phyloP scores from a whole-genome alignment of 1,284 basidiomycete genomes.

The Schizophyllum commune region DNA sequence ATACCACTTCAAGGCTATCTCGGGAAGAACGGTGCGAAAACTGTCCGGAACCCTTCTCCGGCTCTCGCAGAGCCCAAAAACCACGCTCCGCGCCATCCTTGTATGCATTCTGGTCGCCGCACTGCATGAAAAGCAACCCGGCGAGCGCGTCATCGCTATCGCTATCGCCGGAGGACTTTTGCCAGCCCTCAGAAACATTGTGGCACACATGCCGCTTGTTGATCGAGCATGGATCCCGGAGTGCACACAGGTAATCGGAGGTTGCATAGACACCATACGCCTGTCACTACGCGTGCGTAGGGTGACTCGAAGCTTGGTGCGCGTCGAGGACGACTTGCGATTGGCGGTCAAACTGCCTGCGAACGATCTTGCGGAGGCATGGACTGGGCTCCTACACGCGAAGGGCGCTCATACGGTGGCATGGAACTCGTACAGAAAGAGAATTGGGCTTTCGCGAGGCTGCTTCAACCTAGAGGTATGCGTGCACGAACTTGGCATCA shows the following conservation, averaged over 20 bases:
- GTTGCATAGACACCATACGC: background rate
- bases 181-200: background rate
- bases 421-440: background rate
- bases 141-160: background rate
- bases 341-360: background rate
- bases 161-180: background rate
- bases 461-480: background rate
- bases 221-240: background rate
- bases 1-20: background rate
- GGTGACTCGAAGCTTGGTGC: background rate
- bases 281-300: background rate
- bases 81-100: background rate
- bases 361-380: background rate
- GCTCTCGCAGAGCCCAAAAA: constrained; percentile 7
- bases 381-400: background rate
- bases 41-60: background rate
- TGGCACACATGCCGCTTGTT: background rate
- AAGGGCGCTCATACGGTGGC: background rate
- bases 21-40: background rate
- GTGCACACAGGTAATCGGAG: background rate
- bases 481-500: background rate
- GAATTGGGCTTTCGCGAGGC: background rate
- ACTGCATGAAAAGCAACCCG: background rate
- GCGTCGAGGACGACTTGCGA: background rate
- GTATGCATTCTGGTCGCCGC: background rate